A percentile compares a stretch with the other conserved stretches of the same genome.
Conservation (phyloP, 2,329 filamentous ascomycete species). For the Cladosporium oxysporum region DNA sequence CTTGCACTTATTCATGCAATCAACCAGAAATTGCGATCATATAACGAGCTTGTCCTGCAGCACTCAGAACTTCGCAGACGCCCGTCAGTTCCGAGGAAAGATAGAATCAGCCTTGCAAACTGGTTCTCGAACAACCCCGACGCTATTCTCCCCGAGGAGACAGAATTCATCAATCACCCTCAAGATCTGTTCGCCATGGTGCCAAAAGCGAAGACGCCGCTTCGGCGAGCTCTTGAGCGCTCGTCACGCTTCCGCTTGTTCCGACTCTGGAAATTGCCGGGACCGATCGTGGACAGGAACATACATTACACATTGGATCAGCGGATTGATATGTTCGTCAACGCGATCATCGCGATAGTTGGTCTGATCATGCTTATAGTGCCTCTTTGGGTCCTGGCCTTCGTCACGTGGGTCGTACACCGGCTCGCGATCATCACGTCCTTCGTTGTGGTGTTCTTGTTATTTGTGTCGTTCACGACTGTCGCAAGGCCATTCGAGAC, state of each 20-base stretch:
- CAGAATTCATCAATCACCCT: background rate
- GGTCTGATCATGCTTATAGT: background rate
- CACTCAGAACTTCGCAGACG: background rate
- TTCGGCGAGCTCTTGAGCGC: background rate
- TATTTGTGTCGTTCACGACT: background rate
- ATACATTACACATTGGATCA: background rate
- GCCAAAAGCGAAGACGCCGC: background rate
- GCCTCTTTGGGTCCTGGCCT: background rate
- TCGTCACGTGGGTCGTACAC: background rate
- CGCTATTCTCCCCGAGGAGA: background rate
- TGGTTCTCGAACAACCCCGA: background rate
- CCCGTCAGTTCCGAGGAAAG: background rate
- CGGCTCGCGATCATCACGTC: conserved; percentile 5
- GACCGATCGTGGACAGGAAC: background rate
- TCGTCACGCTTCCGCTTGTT: background rate
- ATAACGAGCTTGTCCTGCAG: background rate
- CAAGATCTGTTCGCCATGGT: background rate
- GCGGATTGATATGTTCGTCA: background rate
- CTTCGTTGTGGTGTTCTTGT: background rate
- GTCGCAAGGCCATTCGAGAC: background rate
- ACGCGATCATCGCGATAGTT: background rate
- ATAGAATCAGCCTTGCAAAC: background rate
- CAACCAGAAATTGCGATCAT: background rate
- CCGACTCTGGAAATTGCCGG: background rate
- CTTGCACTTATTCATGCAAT: background rate